Evolutionary conservation across 1,284 basidiomycete genomes (phyloP), one percentile per base, ranked within the genome.

Genomic region (Cutaneotrichosporon sp.): DNA sequence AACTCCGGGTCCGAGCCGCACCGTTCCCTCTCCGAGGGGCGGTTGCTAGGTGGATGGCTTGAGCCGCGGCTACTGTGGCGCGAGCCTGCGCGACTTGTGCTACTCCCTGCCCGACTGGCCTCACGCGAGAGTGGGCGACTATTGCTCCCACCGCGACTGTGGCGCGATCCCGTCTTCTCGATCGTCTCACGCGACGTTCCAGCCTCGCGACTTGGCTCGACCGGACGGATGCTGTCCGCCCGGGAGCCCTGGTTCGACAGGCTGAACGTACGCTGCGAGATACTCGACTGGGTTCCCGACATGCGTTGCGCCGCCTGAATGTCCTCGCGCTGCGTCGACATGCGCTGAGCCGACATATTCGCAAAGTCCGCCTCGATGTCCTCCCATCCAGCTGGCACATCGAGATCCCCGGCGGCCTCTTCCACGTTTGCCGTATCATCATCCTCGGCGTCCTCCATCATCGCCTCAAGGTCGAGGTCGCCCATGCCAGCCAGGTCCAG

Each of bases 371-470:
- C 46, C 19, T 49, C 50, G 34, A 55, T 26, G 6, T 55, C 51
- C 14, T 50, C 51, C 53, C 50, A 55, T 39, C 46, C 57, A 3
- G 45, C 17, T 2, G 57, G 57, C 10, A 38, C 25, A 22, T 52
- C 33, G 0, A 16, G 12, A 10, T 11, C 39, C 10, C 10, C 35
- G 4, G 14, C 19, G 7, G 9, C 31, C 2, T 27, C 45, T 17
- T 16, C 22, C 1, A 32, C 33, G 2, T 50, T 47, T 10, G 17
- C 47, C n/a, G 41, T n/a, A 14, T 52, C 51, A 9, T 54, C 49
- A 12, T 25, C n/a, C n/a, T n/a, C 59, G 11, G 64, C 62, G 19
- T 64, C 62, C 22, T 65, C 70, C 52, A 68, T 52, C 16, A 63
- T 19, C 3, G 60, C 52, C 11, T 67, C 61, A 17, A 60, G 31